These are phyloP conservation scores for Leccinum broughii DNA, from an alignment of 768 basidiomycete genomes.

Conservation along the genomic window DNA sequence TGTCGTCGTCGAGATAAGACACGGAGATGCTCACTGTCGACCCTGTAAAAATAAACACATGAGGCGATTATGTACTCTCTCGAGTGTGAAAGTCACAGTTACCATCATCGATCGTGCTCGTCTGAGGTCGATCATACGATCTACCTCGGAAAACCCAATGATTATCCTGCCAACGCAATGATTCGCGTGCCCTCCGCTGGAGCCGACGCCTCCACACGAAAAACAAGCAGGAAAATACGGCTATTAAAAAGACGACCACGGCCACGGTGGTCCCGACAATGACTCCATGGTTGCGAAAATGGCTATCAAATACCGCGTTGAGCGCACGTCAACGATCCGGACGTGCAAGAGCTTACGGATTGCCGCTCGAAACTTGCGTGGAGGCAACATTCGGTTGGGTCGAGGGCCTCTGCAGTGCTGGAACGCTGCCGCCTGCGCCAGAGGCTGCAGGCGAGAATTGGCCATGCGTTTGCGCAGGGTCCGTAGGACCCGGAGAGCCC, in stretches of 20 bases:
- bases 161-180: slow-evolving; percentile 29
- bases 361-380: slow-evolving; percentile 39
- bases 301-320: slow-evolving; percentile 36
- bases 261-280: slow-evolving; percentile 72
- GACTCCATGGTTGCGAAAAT: slow-evolving; percentile 66
- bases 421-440: slow-evolving; percentile 21
- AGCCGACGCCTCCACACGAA: slow-evolving; percentile 37
- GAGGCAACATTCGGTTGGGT: slow-evolving; percentile 47
- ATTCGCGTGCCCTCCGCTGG: slow-evolving; percentile 38
- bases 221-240: slow-evolving; percentile 45
- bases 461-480: slow-evolving; percentile 38
- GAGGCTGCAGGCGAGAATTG: slow-evolving; percentile 43
- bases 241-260: slow-evolving; percentile 56
- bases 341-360: slow-evolving; percentile 25
- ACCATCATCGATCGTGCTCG: slow-evolving; percentile 13
- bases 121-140: slow-evolving; percentile 40
- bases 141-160: slow-evolving; percentile 16
- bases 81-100: slow-evolving; percentile 2
- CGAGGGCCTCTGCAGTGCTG: slow-evolving; percentile 46
- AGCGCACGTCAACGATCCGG: not conserved
- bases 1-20: not conserved
- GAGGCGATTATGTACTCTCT: not conserved
- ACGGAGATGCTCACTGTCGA: too few relatives aligned
- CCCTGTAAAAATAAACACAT: not conserved
- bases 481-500: not conserved